phyloP scores from a whole-genome alignment of 2,329 filamentous ascomycete genomes.

The Colletotrichum spaethianum region DNA sequence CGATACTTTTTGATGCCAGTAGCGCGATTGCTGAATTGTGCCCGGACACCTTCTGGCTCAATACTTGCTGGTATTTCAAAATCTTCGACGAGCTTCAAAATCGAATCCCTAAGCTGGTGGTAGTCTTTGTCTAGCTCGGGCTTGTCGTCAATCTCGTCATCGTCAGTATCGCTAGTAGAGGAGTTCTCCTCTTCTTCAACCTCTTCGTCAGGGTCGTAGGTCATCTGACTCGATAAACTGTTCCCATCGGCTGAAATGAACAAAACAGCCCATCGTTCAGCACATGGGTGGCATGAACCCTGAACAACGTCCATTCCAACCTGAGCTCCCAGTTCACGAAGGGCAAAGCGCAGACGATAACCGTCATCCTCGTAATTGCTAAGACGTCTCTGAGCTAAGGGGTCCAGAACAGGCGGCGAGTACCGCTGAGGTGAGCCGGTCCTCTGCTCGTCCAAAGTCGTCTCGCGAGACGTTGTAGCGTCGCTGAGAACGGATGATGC shows the following conservation, averaged over 20 bases:
- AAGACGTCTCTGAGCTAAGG: slow-evolving; percentile 58
- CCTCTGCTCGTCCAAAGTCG: slow-evolving; percentile 70
- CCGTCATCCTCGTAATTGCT: slow-evolving; percentile 75
- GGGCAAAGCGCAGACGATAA: slow-evolving; percentile 74
- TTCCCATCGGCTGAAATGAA: slow-evolving; percentile 83
- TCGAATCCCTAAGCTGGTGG: slow-evolving; percentile 84
- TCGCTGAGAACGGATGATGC: slow-evolving; percentile 81
- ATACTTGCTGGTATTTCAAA: slow-evolving; percentile 82
- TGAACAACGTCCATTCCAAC: slow-evolving; percentile 75
- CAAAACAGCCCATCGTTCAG: slow-evolving; percentile 86
- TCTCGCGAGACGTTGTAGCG: slow-evolving; percentile 75
- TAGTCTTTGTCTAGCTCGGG: slow-evolving; percentile 83
- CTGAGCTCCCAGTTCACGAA: slow-evolving; percentile 79
- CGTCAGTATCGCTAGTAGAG: slow-evolving; percentile 72
- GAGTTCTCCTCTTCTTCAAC: slow-evolving; percentile 74
- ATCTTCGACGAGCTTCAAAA: slow-evolving; percentile 85
- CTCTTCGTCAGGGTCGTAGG: slow-evolving; percentile 78
- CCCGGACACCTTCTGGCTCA: slow-evolving; percentile 70
- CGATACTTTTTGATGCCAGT: slow-evolving; percentile 72
- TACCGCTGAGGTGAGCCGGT: slow-evolving; percentile 67
- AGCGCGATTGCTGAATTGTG: slow-evolving; percentile 80
- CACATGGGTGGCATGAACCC: slow-evolving; percentile 82
- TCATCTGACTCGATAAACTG: slow-evolving; percentile 79
- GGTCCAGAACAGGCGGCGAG: slow-evolving; percentile 66
- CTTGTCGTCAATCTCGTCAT: slow-evolving; percentile 72